Evolutionary conservation across 2,329 filamentous ascomycete species (phyloP), one percentile per base, ranked within the genome.

Genomic region (Arthroderma sp.): DNA sequence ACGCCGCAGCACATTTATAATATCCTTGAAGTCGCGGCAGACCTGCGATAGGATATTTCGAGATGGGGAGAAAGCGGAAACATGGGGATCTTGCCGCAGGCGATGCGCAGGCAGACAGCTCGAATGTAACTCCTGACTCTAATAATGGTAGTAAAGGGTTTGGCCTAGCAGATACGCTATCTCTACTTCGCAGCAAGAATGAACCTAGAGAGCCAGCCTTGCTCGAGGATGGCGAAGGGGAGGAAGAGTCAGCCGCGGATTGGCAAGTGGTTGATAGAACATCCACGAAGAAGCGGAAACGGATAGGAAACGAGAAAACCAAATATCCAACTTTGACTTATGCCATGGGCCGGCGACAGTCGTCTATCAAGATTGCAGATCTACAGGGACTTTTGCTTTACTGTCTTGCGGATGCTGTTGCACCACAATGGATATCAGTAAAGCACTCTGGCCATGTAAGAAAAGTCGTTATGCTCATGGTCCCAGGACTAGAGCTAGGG

Each of bases 381-480:
- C 67, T 85, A 17, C 82, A 84, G 64, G 72, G 75, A 19, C 70
- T 85, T 31, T 72, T 79, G 8, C 73, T 85, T 23, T 84, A 84
- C 67, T 73, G 82, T 60, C 76, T 85, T 56, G 79, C 80, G n/a
- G 81, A 84, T 64, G 80, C 77, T 7, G 71, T 76, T 33, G 78
- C 79, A 25, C 82, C 82, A n/a, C 80, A 82, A 65, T 85, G 81
- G 81, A 77, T 83, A 15, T 78, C 81, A 31, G 73, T 85, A 58
- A 77, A 76, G 60, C 78, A 83, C 66, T 79, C 79, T 47, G 71
- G 70, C 17, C 73, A 76, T 59, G 76, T 85, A 41, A 73, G 74
- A 58, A 94, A 93, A 73, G 86, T 94, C 31, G 91, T 97, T 31
- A 81, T 88, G 41, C 75, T 98, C 63, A 91, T 96, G 87, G 84